A percentile compares a stretch with the other conserved stretches of the same genome.
Conservation (phyloP, 78 protist genomes). For the Speleostelium caveatum region DNA sequence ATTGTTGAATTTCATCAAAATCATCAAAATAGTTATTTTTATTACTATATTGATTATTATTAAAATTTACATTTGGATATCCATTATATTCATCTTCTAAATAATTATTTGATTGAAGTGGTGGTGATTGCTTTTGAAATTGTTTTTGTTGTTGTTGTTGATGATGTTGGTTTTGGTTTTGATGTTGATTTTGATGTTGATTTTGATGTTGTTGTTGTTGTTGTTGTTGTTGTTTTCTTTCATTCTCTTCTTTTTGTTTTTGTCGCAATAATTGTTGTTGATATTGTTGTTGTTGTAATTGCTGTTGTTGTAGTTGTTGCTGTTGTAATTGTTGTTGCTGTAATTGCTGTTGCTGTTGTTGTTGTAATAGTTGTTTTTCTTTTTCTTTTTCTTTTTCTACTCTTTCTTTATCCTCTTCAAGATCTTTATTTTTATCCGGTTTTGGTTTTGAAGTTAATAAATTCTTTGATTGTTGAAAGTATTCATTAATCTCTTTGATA, state of each 20-base stretch:
- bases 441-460: neutral
- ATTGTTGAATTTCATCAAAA: neutral
- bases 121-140: neutral
- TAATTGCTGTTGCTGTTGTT: slow-evolving; percentile 6
- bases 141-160: neutral
- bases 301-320: neutral
- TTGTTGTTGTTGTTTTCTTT: neutral
- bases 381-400: slow-evolving; percentile 9
- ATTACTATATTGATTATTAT: neutral
- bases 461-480: slow-evolving; percentile 42
- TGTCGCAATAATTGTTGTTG: neutral
- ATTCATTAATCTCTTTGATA: neutral
- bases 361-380: slow-evolving; percentile 1
- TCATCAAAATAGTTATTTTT: slow-evolving; percentile 12
- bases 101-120: neutral
- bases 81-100: neutral
- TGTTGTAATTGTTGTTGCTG: neutral
- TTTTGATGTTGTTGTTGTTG: neutral
- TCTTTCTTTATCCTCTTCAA: neutral
- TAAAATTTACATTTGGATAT: neutral
- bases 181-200: neutral
- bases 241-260: neutral
- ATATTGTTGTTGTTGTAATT: neutral
- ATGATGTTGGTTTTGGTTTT: neutral
- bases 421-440: neutral